phyloP scores from a whole-genome alignment of 1,284 basidiomycete species.

The Peniophora sp. region DNA sequence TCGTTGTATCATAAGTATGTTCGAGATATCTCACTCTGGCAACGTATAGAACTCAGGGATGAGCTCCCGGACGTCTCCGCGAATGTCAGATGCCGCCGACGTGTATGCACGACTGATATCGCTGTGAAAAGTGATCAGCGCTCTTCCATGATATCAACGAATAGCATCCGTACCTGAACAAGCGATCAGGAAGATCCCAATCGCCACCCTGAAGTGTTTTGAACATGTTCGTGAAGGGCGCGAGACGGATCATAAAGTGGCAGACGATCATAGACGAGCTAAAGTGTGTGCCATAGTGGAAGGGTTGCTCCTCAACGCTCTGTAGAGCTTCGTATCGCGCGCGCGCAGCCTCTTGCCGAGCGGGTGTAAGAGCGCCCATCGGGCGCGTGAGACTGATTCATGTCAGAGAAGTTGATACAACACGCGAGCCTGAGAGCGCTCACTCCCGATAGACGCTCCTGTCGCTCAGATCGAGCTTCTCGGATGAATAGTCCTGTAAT shows the following conservation, averaged over 20 bases:
- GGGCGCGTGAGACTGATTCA: slow-evolving; percentile 79
- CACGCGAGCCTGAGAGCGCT: too few relatives aligned
- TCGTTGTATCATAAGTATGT: not conserved
- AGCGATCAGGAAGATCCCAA: slow-evolving; percentile 91
- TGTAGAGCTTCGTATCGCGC: slow-evolving; percentile 72
- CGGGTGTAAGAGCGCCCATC: slow-evolving; percentile 85
- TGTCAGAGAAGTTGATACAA: too few relatives aligned
- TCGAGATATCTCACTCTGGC: slow-evolving; percentile 45
- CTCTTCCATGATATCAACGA: not conserved
- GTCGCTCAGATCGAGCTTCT: slow-evolving; percentile 62
- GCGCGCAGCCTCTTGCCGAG: slow-evolving; percentile 64
- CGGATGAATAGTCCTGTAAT: slow-evolving; percentile 77
- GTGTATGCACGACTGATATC: slow-evolving; percentile 74
- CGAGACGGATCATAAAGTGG: slow-evolving; percentile 86
- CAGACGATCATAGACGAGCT: slow-evolving; percentile 96
- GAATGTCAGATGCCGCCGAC: slow-evolving; percentile 80
- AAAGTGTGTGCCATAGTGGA: slow-evolving; percentile 94
- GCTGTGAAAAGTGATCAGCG: slow-evolving; percentile 24
- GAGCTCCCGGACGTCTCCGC: slow-evolving; percentile 91
- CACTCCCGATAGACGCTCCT: slow-evolving; percentile 73
- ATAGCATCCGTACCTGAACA: slow-evolving; percentile 59
- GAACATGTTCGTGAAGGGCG: slow-evolving; percentile 91
- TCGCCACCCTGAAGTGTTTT: slow-evolving; percentile 86
- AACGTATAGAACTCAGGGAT: slow-evolving; percentile 90
- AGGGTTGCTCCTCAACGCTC: slow-evolving; percentile 80